These are phyloP conservation scores for Wickerhamomyces hampshirensis DNA, from an alignment of 805 yeast genomes.

Conservation along the genomic window DNA sequence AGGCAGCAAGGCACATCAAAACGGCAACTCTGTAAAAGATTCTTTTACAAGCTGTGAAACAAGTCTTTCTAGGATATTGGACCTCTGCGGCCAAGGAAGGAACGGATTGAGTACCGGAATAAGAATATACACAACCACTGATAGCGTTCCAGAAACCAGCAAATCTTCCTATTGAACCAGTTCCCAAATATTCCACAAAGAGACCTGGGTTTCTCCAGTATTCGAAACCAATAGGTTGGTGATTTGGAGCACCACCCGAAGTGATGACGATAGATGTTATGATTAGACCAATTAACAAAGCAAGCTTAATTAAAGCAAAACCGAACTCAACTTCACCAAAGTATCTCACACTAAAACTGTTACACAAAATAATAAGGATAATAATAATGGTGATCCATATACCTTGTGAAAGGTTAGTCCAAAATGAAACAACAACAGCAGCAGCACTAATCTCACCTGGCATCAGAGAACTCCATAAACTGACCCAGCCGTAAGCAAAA, in stretches of 20 bases:
- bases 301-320: constrained; percentile 37
- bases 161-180: constrained; percentile 56
- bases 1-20: constrained; percentile 44
- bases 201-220: constrained; percentile 48
- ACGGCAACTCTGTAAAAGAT: constrained; percentile 64
- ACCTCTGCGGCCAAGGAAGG: constrained; percentile 80
- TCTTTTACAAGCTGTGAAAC: constrained; percentile 67
- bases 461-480: constrained; percentile 35
- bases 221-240: background rate
- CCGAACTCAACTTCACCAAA: constrained; percentile 54
- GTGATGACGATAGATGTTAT: background rate
- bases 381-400: constrained; percentile 39
- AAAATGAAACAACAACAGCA: constrained; percentile 39
- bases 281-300: background rate
- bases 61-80: constrained; percentile 61
- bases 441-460: constrained; percentile 44
- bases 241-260: background rate
- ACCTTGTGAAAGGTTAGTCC: constrained; percentile 40
- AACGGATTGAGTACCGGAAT: constrained; percentile 79
- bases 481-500: constrained; percentile 42
- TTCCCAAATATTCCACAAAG: constrained; percentile 48
- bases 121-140: constrained; percentile 65
- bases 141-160: constrained; percentile 68
- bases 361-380: constrained; percentile 30
- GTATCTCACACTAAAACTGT: constrained; percentile 32